Conservation (phyloP, 805 yeast genomes). For the Ogataea degrootiae region DNA sequence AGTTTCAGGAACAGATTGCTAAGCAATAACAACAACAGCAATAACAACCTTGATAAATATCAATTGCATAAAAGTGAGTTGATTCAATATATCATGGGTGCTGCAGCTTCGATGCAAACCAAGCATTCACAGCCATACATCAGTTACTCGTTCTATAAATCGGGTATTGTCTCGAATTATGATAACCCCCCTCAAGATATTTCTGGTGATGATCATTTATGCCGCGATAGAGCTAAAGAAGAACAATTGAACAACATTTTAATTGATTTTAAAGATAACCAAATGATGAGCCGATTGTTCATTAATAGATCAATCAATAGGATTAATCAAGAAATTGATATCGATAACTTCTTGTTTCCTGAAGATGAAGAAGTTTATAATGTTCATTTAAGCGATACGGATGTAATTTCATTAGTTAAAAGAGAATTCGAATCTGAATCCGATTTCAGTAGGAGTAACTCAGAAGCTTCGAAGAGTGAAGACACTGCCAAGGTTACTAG, state of each 20-base stretch:
- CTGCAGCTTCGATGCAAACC: conserved; percentile 12
- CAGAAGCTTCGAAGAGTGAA: background rate
- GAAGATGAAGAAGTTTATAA: conserved; percentile 31
- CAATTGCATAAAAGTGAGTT: conserved; percentile 19
- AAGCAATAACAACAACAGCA: conserved; percentile 1
- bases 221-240: conserved; percentile 20
- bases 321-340: conserved; percentile 7
- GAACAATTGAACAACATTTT: conserved; percentile 19
- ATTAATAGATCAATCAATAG: conserved; percentile 4
- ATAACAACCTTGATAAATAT: background rate
- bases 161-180: conserved; percentile 14
- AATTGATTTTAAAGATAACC: conserved; percentile 14
- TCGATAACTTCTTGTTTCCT: conserved; percentile 34
- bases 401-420: conserved; percentile 27
- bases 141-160: conserved; percentile 19
- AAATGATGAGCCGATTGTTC: conserved; percentile 9
- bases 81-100: conserved; percentile 19
- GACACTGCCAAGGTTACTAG: conserved; percentile 6
- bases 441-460: background rate
- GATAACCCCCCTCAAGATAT: conserved; percentile 1
- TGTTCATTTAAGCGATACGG: conserved; percentile 30
- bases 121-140: conserved; percentile 10
- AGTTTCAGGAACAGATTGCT: conserved; percentile 8
- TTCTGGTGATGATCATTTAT: conserved; percentile 6
- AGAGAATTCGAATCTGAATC: conserved; percentile 9